Evolutionary conservation across 2,329 filamentous ascomycete species (phyloP), one percentile per base, ranked within the genome.

Genomic region (Pseudopyricularia cyperi): DNA sequence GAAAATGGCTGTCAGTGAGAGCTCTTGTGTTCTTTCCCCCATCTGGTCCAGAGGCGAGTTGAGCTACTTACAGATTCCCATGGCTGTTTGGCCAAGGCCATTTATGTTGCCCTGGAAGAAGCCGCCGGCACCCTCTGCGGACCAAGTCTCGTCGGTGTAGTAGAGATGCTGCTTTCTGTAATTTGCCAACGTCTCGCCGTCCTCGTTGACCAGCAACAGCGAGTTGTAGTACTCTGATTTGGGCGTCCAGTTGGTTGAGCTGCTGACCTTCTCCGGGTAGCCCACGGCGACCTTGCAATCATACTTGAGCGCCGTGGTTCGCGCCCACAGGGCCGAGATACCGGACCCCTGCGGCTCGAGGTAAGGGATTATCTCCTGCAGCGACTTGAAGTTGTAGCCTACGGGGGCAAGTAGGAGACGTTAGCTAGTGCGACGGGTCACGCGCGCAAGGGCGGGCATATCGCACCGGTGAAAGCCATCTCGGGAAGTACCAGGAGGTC

Each of bases 371-470:
- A 91, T 89, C 1, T 87, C 74, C 32, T 76, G 68, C 2, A 87
- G 64, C 0, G 82, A 85, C 42, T 77, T 75, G 68, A 90, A 91
- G 63, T 89, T 89, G 69, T 90, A 93, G 30, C 87, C 85, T 80
- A 49, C 7, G 14, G 9, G 7, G 28, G 32, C 12, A 4, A 24
- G 12, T 15, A 50, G 7, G 15, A 17, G 26, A 3, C 17, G 34
- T 51, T 39, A 51, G 49, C 8, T 47, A 32, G 24, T 47, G 9
- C 24, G 22, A 49, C 33, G 26, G 19, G 12, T 28, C 6, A 22
- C 30, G 47, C 44, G 9, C 26, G 17, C 24, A 35, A 48, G 34
- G 15, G 33, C 22, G 17, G 24, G 11, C 15, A 34, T 37, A n/a
- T 37, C 32, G 22, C 66, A 86, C 83, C 83, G 53, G 80, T 76